Evolutionary conservation across 805 yeast genomes (phyloP).

Genomic region (Yamadazyma laniorum): DNA sequence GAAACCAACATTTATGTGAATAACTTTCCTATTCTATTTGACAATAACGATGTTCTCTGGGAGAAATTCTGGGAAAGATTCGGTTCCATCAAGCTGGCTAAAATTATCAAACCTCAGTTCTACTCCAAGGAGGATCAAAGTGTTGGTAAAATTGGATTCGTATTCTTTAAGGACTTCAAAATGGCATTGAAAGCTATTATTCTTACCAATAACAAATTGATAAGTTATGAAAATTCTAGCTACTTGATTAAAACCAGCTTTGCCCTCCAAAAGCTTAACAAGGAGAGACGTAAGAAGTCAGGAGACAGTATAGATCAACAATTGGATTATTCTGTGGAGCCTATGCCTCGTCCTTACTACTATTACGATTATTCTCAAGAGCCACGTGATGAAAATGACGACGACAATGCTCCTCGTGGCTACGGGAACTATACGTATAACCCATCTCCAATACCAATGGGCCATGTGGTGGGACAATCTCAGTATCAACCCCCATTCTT

Average conservation of each 20-base stretch:
- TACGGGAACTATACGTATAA: too few relatives aligned
- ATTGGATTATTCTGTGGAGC: background rate
- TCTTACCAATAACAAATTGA: conserved; percentile 46
- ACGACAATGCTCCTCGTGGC: background rate
- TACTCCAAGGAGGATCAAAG: conserved; percentile 20
- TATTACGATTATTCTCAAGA: conserved; percentile 5
- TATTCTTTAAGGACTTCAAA: conserved; percentile 55
- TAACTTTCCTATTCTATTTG: conserved; percentile 54
- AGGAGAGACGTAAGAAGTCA: conserved; percentile 7
- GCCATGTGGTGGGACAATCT: background rate
- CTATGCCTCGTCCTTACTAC: conserved; percentile 1
- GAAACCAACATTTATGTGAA: conserved; percentile 75
- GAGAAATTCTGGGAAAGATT: conserved; percentile 38
- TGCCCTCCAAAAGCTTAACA: conserved; percentile 36
- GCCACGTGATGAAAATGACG: conserved; percentile 4
- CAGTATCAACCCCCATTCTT: conserved; percentile 3
- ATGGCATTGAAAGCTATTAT: conserved; percentile 65
- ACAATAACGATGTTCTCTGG: conserved; percentile 51
- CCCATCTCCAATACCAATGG: background rate
- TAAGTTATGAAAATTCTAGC: conserved; percentile 22
- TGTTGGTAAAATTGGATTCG: conserved; percentile 54
- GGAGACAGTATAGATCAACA: conserved; percentile 2
- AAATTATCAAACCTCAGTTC: conserved; percentile 42
- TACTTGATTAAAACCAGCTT: conserved; percentile 37
- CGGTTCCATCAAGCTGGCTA: conserved; percentile 40